These are phyloP conservation scores for Xerocomellus dryophilus DNA, from an alignment of 768 basidiomycete species.

Conservation along the genomic window DNA sequence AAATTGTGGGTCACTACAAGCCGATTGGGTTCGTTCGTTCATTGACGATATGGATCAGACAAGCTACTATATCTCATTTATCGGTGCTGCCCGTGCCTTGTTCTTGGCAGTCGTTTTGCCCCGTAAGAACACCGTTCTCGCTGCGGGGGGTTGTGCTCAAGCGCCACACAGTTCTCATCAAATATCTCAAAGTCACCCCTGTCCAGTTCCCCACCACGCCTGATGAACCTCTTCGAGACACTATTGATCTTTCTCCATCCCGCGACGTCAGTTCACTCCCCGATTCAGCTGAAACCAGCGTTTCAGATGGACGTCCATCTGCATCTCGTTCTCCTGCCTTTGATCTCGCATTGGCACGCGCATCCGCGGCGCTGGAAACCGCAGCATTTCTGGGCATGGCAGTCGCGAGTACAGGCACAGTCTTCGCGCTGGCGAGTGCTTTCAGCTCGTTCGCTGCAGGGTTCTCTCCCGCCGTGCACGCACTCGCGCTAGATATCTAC, in stretches of 20 bases:
- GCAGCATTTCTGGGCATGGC: constrained; percentile 50
- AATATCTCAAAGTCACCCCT: constrained; percentile 45
- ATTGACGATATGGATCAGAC: constrained; percentile 38
- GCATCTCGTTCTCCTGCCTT: constrained; percentile 45
- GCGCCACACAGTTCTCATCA: constrained; percentile 48
- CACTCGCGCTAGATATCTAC: constrained; percentile 69
- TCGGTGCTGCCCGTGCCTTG: constrained; percentile 52
- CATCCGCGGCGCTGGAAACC: constrained; percentile 58
- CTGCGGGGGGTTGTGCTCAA: neutral
- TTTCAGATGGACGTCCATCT: neutral
- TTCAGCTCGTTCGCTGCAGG: constrained; percentile 60
- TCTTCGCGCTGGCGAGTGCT: constrained; percentile 51
- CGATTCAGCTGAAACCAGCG: constrained; percentile 1
- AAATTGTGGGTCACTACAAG: constrained; percentile 44
- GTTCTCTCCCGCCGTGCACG: constrained; percentile 64
- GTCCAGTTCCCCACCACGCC: constrained; percentile 13
- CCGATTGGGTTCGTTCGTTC: neutral
- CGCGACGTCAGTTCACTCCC: neutral
- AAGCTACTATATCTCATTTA: constrained; percentile 68
- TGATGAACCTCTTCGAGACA: constrained; percentile 18
- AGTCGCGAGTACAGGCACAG: constrained; percentile 41
- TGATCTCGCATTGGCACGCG: constrained; percentile 67
- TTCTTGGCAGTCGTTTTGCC: constrained; percentile 60
- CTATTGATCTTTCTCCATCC: constrained; percentile 1
- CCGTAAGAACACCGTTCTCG: constrained; percentile 39